These are phyloP conservation scores for Cornus florida DNA, from an alignment of 148 eudicot genomes.

Conservation along the genomic window DNA sequence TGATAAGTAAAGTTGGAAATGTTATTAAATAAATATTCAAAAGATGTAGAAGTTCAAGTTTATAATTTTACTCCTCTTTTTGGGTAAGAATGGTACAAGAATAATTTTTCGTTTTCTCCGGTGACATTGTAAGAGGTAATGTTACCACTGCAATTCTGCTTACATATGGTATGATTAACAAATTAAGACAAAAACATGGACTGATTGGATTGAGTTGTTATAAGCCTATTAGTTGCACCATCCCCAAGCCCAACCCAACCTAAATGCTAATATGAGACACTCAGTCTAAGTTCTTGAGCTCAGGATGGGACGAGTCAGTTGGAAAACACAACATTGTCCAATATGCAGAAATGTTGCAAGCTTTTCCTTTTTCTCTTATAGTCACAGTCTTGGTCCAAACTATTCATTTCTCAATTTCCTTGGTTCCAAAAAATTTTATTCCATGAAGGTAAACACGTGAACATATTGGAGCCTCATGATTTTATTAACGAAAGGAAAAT, in stretches of 20 bases:
- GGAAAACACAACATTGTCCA: no score
- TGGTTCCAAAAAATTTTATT: background rate
- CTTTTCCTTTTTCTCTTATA: no score
- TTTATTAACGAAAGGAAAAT: no score
- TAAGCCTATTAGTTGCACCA: background rate
- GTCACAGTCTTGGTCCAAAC: background rate
- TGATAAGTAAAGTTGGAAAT: no score
- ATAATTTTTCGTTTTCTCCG: background rate
- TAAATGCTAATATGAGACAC: background rate
- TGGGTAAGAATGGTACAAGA: background rate
- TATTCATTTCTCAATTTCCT: background rate
- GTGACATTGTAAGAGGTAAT: background rate
- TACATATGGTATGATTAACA: no score
- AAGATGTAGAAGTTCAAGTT: no score
- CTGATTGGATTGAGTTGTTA: background rate
- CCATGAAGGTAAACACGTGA: no score
- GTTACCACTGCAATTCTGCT: no score
- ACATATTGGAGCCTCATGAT: no score
- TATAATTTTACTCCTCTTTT: no score
- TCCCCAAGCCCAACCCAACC: background rate
- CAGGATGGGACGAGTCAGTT: background rate
- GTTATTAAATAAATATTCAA: no score
- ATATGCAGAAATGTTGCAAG: no score
- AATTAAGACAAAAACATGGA: background rate
- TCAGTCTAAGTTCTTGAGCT: background rate